Evolutionary conservation across 345 rosid species (phyloP).

Genomic region (Arabidopsis thaliana): DNA sequence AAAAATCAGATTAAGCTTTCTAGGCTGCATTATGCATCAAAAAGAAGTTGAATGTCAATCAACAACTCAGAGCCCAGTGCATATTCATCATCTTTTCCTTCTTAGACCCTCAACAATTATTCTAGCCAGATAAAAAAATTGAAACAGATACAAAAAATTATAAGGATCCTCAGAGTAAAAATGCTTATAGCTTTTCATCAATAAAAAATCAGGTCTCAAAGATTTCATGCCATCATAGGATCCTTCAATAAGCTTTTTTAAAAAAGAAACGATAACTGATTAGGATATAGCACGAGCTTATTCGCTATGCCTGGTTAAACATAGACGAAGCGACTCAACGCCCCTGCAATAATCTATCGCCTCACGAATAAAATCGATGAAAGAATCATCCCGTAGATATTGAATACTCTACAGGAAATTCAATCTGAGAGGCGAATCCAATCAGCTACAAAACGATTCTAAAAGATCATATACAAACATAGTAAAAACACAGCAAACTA

Average conservation of each 20-base stretch:
- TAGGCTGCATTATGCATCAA: conserved; percentile 49
- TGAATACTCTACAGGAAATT: conserved; percentile 21
- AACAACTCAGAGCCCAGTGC: conserved; percentile 51
- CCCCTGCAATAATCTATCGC: conserved; percentile 40
- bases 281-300: conserved; percentile 39
- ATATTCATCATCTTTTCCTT: conserved; percentile 42
- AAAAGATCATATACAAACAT: background rate
- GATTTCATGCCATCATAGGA: conserved; percentile 48
- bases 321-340: conserved; percentile 45
- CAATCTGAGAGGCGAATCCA: conserved; percentile 29
- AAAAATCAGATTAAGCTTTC: conserved; percentile 47
- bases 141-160: background rate
- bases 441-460: background rate
- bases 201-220: conserved; percentile 46
- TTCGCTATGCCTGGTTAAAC: conserved; percentile 43
- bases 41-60: conserved; percentile 44
- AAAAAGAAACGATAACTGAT: background rate
- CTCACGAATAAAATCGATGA: background rate
- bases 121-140: background rate
- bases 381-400: conserved; percentile 8
- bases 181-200: conserved; percentile 46
- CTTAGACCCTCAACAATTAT: no score
- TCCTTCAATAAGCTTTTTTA: background rate
- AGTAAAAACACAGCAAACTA: background rate
- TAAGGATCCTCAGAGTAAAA: conserved; percentile 37